phyloP scores from a whole-genome alignment of 768 basidiomycete species.

The Pleurotus ostreatus region DNA sequence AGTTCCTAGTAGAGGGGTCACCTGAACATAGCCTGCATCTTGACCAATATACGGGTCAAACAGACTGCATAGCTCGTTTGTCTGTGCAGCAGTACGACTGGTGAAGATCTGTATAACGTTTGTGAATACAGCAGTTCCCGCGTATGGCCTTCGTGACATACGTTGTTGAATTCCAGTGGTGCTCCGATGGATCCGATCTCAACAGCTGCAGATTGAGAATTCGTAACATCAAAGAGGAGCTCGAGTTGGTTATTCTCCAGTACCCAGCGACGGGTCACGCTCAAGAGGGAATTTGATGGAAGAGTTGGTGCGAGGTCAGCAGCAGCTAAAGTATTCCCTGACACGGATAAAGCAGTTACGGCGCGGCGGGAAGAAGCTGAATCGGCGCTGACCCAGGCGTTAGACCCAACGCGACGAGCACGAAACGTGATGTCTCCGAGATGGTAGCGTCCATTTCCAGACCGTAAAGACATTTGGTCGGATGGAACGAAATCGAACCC shows the following conservation, averaged over 20 bases:
- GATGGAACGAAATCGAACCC: slow-evolving; percentile 49
- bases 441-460: slow-evolving; percentile 47
- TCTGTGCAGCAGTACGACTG: slow-evolving; percentile 44
- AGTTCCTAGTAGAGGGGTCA: slow-evolving; percentile 50
- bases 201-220: slow-evolving; percentile 40
- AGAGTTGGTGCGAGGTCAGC: slow-evolving; percentile 48
- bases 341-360: slow-evolving; percentile 32
- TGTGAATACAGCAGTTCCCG: background rate
- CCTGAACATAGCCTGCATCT: slow-evolving; percentile 51
- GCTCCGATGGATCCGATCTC: slow-evolving; percentile 53
- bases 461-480: slow-evolving; percentile 45
- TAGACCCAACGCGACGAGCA: slow-evolving; percentile 39
- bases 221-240: slow-evolving; percentile 47
- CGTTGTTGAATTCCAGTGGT: slow-evolving; percentile 55
- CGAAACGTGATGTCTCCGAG: slow-evolving; percentile 54
- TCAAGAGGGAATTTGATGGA: slow-evolving; percentile 37
- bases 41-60: slow-evolving; percentile 57
- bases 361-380: slow-evolving; percentile 36
- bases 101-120: slow-evolving; percentile 44
- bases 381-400: slow-evolving; percentile 43
- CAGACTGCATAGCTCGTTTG: slow-evolving; percentile 47
- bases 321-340: slow-evolving; percentile 43
- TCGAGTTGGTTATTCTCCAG: slow-evolving; percentile 35
- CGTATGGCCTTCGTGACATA: slow-evolving; percentile 18
- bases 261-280: slow-evolving; percentile 51